Evolutionary conservation across 371 early-diverging fungal genomes (phyloP).

Genomic region (Circinella umbellata): DNA sequence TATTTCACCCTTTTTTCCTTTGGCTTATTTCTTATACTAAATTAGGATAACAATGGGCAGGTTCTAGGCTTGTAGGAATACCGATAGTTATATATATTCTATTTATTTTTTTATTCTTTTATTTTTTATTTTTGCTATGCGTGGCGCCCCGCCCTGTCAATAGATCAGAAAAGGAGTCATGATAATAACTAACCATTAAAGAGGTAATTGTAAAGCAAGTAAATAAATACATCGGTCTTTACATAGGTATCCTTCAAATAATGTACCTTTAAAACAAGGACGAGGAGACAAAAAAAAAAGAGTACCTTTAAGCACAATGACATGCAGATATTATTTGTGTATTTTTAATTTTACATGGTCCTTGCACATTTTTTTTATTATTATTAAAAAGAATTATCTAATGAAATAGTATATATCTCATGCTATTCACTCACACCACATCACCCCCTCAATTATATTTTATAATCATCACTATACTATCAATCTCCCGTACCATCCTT

Average conservation of each 20-base stretch:
- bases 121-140: not conserved
- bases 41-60: conserved; percentile 14
- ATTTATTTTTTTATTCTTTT: not conserved
- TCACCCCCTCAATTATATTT: too few species aligned
- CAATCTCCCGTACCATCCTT: not conserved
- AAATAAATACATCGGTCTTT: not conserved
- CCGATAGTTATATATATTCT: not conserved
- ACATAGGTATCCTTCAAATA: not conserved
- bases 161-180: conserved; percentile 12
- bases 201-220: not conserved
- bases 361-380: not conserved
- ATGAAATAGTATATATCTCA: too few species aligned
- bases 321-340: not conserved
- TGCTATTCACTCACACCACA: too few species aligned
- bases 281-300: not conserved
- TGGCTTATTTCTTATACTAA: conserved; percentile 2
- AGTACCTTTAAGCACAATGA: not conserved
- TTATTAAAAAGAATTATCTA: too few species aligned
- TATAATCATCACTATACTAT: not conserved
- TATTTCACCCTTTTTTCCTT: not conserved
- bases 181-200: not conserved
- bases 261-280: too few species aligned
- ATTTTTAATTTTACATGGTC: not conserved
- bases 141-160: conserved; percentile 17
- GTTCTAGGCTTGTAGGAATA: conserved; percentile 14